phyloP scores from a whole-genome alignment of 371 early-diverging fungal species.

The Gilbertella persicaria region DNA sequence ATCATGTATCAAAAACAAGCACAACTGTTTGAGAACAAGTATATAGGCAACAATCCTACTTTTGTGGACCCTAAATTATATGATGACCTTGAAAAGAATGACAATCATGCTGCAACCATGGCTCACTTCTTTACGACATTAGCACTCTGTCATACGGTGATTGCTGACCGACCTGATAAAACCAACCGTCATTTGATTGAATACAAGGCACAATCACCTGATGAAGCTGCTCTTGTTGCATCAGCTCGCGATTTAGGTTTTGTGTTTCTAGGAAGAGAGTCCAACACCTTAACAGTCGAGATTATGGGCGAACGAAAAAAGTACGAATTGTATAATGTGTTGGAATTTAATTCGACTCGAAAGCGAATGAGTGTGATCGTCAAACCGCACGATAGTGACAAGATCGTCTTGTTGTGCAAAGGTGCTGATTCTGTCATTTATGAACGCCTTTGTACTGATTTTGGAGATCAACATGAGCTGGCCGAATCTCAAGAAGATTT shows the following conservation, averaged over 20 bases:
- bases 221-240: conserved; percentile 91
- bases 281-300: conserved; percentile 41
- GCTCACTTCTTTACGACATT: conserved; percentile 78
- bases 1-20: conserved; percentile 43
- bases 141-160: conserved; percentile 92
- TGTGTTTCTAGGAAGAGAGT: conserved; percentile 70
- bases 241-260: conserved; percentile 86
- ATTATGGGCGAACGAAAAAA: conserved; percentile 34
- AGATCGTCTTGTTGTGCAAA: conserved; percentile 88
- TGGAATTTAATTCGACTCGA: conserved; percentile 82
- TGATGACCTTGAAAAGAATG: conserved; percentile 30
- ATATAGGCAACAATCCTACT: conserved; percentile 40
- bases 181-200: conserved; percentile 49
- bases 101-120: conserved; percentile 29
- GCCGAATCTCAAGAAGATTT: conserved; percentile 41
- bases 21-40: conserved; percentile 34
- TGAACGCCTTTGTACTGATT: conserved; percentile 67
- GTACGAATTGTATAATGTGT: conserved; percentile 57
- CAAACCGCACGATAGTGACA: conserved; percentile 64
- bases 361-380: conserved; percentile 88
- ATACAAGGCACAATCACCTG: conserved; percentile 93
- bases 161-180: conserved; percentile 60
- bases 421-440: conserved; percentile 96
- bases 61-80: conserved; percentile 48
- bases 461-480: conserved; percentile 46